These are phyloP conservation scores for Eucalyptus camaldulensis DNA, from an alignment of 345 rosid species.

Conservation along the genomic window DNA sequence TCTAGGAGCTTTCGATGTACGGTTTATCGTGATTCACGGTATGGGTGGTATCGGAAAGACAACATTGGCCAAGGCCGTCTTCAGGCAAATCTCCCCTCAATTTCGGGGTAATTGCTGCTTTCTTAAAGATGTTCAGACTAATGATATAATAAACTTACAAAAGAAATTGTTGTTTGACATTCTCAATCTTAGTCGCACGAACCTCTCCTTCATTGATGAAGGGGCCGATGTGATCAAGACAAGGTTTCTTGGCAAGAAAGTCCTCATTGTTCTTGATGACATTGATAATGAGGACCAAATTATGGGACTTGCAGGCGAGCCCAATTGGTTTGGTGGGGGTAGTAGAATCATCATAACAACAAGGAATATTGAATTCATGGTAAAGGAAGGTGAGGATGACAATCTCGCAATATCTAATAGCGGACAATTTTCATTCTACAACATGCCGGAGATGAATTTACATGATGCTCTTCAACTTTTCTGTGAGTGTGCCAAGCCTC, in stretches of 20 bases:
- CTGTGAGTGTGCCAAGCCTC: not conserved
- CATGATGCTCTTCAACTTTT: not conserved
- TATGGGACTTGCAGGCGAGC: not conserved
- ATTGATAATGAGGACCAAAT: fast-evolving
- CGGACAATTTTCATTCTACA: not conserved
- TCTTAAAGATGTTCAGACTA: not conserved
- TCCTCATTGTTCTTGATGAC: not conserved
- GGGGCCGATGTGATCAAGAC: not conserved
- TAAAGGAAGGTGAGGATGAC: not conserved
- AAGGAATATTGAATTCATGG: not conserved
- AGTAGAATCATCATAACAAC: not conserved
- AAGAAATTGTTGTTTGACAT: not conserved
- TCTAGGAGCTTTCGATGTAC: not conserved
- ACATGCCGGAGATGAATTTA: not conserved
- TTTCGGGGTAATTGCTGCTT: not conserved
- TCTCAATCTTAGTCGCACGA: not conserved
- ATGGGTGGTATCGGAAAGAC: not conserved
- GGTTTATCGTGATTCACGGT: not conserved
- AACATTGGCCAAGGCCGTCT: not conserved
- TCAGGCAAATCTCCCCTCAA: not conserved
- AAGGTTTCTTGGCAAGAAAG: not conserved
- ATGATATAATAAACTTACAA: not conserved
- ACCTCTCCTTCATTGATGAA: not conserved
- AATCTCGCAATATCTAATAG: no score
- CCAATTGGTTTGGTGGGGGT: not conserved